These are phyloP conservation scores for Populus nigra DNA, from an alignment of 345 rosid species.

Conservation along the genomic window DNA sequence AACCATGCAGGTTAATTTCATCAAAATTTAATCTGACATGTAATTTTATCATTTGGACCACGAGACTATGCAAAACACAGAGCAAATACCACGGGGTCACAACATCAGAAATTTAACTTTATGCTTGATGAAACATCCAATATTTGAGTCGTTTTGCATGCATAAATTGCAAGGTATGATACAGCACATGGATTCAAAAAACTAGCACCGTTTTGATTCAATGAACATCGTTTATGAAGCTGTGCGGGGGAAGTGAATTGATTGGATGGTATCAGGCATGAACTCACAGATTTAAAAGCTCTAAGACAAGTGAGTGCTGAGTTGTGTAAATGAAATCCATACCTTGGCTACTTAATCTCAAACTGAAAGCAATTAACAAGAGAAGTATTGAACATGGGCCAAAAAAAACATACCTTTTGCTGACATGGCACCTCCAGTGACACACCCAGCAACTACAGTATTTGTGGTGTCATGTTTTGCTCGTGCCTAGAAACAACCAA, in stretches of 20 bases:
- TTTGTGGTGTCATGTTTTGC: conserved; percentile 83
- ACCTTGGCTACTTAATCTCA: background rate
- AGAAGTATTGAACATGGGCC: conserved; percentile 2
- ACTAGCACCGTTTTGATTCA: background rate
- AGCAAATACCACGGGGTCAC: background rate
- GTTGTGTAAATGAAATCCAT: background rate
- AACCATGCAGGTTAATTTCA: background rate
- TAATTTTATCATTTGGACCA: background rate
- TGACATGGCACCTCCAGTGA: conserved; percentile 80
- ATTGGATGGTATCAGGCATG: background rate
- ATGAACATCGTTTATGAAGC: background rate
- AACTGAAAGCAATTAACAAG: background rate
- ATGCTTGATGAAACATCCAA: background rate
- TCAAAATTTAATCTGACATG: background rate
- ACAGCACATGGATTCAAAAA: background rate
- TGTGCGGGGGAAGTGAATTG: background rate
- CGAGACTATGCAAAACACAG: background rate
- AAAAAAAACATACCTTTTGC: conserved; percentile 56
- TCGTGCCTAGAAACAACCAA: conserved; percentile 50
- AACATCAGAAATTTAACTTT: background rate
- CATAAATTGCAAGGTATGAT: background rate
- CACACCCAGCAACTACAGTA: conserved; percentile 85
- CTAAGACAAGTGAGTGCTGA: background rate
- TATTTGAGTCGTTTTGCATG: background rate
- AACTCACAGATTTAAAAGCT: background rate